Base-by-base conservation (phyloP, 2,329 filamentous ascomycete genomes). In the Aspergillus flavus region DNA sequence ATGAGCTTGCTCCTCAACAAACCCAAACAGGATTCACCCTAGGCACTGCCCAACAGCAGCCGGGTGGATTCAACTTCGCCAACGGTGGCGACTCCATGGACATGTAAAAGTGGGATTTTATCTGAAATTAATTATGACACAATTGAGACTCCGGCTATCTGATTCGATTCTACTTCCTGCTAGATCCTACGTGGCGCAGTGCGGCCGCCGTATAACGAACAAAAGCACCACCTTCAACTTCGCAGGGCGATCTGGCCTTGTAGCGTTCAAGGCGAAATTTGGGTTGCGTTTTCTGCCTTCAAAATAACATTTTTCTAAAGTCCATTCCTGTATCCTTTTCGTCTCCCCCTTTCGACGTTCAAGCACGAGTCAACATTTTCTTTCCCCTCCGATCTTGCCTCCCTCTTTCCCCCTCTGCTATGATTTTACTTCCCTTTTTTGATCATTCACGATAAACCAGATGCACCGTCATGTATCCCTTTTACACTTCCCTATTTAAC, bases 21-120 rank as follows among this genome's bases (percentile, higher is more conserved):
- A 87, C 86, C 68, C 90, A 93, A 76, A 87, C 79, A 87, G 94
- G 73, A 91, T 98, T 80, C 89, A 91, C 74, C 83, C 89, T 79
- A 73, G 84, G 79, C 72, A 82, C 79, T 72, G 88, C 86, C 75
- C 84, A 88, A 73, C 89, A 92, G 75, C 87, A 90, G 73, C 72
- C 77, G 34, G 90, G 91, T 70, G 91, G 91, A 76, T 99, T 98
- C 88, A 97, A 92, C 87, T 99, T 99, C 78, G 92, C 92, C 78
- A 84, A 89, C 74, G 87, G 87, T 66, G 86, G 84, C 69, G 89
- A 91, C 74, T 87, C 87, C 46, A 91, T 91, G 89, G 89, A 91
- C 75, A 92, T 90, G 87, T 90, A 86, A 86, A 79, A 65, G 39
- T 45, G 60, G 64, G 58, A 53, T 64, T 26, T 60, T 61, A 58